Evolutionary conservation across 768 basidiomycete species (phyloP).

Genomic region (Chlorophyllum brunneum): DNA sequence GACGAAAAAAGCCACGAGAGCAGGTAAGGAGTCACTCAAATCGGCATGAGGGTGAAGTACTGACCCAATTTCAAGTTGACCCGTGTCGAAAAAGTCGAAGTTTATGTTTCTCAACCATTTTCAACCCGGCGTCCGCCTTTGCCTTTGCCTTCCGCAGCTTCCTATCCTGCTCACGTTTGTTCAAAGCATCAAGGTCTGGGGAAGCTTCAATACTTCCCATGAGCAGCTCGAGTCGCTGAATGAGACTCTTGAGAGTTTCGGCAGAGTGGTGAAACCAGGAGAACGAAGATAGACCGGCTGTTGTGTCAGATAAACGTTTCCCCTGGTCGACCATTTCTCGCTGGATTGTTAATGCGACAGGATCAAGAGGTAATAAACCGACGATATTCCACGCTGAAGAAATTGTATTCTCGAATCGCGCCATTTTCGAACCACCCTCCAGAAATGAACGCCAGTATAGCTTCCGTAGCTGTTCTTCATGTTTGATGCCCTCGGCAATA

Average conservation of each 20-base stretch:
- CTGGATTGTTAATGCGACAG: constrained; percentile 11
- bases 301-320: constrained; percentile 10
- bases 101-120: neutral
- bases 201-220: neutral
- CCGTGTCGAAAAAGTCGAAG: neutral
- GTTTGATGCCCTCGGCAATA: neutral
- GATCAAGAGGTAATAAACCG: neutral
- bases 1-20: too few species aligned
- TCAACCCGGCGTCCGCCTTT: too few species aligned
- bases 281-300: constrained; percentile 9
- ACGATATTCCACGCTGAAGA: constrained; percentile 11
- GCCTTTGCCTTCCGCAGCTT: neutral
- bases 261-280: neutral
- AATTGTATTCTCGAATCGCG: neutral
- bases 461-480: neutral
- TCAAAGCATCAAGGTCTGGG: neutral
- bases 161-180: neutral
- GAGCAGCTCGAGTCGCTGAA: neutral
- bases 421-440: neutral
- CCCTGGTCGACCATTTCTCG: constrained; percentile 15
- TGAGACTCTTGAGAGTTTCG: neutral
- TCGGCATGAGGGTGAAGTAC: too few species aligned
- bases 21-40: too few species aligned
- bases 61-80: too few species aligned
- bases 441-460: neutral